Evolutionary conservation across 2,329 filamentous ascomycete species (phyloP).

Genomic region (Lachnellula occidentalis): DNA sequence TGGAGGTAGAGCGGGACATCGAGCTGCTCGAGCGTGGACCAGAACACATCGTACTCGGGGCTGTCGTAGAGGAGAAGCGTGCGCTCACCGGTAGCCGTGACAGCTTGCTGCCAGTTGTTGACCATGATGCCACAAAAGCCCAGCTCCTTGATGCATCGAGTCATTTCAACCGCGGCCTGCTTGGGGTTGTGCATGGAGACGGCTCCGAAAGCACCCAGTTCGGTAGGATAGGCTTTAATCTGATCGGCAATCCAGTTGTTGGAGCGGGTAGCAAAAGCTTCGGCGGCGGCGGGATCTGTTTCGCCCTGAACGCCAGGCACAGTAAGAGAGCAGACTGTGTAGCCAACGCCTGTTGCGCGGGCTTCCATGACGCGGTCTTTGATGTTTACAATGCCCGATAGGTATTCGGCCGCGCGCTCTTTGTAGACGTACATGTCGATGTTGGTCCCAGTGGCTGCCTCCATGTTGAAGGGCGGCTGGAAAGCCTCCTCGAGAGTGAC

Average conservation of each 20-base stretch:
- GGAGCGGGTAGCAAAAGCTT: constrained; percentile 36
- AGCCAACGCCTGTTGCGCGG: constrained; percentile 44
- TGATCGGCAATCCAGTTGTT: constrained; percentile 24
- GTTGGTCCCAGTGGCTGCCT: constrained; percentile 58
- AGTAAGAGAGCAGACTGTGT: constrained; percentile 44
- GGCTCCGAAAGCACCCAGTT: constrained; percentile 42
- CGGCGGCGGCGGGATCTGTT: constrained; percentile 37
- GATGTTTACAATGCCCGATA: constrained; percentile 39
- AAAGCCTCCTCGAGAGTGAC: constrained; percentile 59
- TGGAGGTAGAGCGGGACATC: constrained; percentile 62
- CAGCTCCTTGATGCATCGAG: constrained; percentile 46
- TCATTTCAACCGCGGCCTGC: constrained; percentile 45
- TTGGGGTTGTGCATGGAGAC: constrained; percentile 49
- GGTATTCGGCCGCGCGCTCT: constrained; percentile 53
- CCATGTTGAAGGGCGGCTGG: constrained; percentile 51
- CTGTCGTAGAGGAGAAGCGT: constrained; percentile 60
- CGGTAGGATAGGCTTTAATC: constrained; percentile 29
- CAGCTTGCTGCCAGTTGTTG: constrained; percentile 56
- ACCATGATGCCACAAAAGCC: constrained; percentile 60
- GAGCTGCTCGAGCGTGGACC: constrained; percentile 50
- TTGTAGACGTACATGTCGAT: constrained; percentile 53
- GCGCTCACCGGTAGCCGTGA: constrained; percentile 44
- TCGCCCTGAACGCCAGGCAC: constrained; percentile 44
- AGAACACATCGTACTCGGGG: constrained; percentile 56
- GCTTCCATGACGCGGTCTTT: constrained; percentile 34